phyloP scores from a whole-genome alignment of 495 filamentous ascomycete genomes.

The Hyaloscypha hepaticicola region DNA sequence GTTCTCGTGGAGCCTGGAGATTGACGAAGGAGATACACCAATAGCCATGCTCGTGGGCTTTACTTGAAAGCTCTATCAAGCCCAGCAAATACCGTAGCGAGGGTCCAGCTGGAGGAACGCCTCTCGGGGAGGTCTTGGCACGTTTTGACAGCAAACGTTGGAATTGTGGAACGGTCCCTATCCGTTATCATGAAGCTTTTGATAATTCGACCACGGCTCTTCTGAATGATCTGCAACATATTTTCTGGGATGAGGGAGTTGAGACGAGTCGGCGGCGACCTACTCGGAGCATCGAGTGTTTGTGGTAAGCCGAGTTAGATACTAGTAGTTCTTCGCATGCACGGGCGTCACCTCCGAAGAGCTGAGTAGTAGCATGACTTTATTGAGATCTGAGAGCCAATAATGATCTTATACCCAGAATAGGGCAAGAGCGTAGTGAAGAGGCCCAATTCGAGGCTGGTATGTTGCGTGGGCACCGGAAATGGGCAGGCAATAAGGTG shows the following conservation, averaged over 20 bases:
- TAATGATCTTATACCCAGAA: background rate
- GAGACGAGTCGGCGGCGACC: constrained; percentile 16
- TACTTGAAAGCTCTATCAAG: background rate
- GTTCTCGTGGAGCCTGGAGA: background rate
- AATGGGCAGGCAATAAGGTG: background rate
- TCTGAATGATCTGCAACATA: constrained; percentile 17
- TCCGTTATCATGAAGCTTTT: constrained; percentile 10
- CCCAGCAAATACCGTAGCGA: background rate
- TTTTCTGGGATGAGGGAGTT: constrained; percentile 16
- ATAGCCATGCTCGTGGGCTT: background rate
- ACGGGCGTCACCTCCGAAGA: background rate
- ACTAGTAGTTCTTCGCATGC: background rate
- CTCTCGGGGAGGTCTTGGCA: constrained; percentile 17
- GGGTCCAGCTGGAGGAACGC: background rate
- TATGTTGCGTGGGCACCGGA: constrained; percentile 12
- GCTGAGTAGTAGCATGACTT: too few relatives aligned
- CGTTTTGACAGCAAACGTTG: constrained; percentile 14
- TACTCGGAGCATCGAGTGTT: constrained; percentile 10
- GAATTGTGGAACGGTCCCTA: constrained; percentile 12
- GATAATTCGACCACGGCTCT: constrained; percentile 17
- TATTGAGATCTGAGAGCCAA: background rate
- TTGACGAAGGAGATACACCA: constrained; percentile 2
- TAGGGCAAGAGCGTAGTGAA: constrained; percentile 3
- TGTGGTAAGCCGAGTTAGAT: constrained; percentile 14
- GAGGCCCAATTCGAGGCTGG: constrained; percentile 4